Conservation (phyloP, 2,329 filamentous ascomycete genomes). For the Stenocarpella maydis region DNA sequence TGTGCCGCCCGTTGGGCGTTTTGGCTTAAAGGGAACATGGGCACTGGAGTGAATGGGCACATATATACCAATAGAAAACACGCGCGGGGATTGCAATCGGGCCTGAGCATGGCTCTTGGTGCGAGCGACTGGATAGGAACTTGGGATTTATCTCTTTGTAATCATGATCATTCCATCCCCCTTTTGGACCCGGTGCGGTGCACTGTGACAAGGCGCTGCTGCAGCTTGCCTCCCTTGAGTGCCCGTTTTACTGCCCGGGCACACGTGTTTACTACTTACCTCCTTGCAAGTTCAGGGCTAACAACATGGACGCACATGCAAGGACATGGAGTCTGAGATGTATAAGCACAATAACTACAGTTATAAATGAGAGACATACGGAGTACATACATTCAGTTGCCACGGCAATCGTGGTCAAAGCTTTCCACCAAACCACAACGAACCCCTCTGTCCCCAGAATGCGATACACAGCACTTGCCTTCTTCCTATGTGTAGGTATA, state of each 20-base stretch:
- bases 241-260: background rate
- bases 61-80: constrained; percentile 35
- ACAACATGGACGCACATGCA: background rate
- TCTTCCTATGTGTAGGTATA: constrained; percentile 35
- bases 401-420: too few relatives aligned
- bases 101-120: constrained; percentile 18
- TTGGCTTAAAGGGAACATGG: constrained; percentile 20
- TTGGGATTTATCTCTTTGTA: constrained; percentile 16
- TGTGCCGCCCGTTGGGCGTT: constrained; percentile 28
- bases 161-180: constrained; percentile 6
- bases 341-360: background rate
- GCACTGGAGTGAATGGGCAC: constrained; percentile 13
- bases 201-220: background rate
- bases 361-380: background rate
- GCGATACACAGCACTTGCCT: too few relatives aligned
- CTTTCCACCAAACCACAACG: too few relatives aligned
- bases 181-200: background rate
- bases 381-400: background rate
- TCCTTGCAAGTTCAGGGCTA: background rate
- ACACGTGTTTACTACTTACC: background rate
- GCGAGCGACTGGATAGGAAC: constrained; percentile 17
- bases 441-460: too few relatives aligned
- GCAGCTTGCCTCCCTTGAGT: background rate
- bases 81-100: constrained; percentile 2
- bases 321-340: background rate